Percentiles rank a stretch among this genome's conserved stretches.
These are phyloP conservation scores for Diplodia scrobiculata DNA, from an alignment of 2,329 filamentous ascomycete species.

Conservation along the genomic window DNA sequence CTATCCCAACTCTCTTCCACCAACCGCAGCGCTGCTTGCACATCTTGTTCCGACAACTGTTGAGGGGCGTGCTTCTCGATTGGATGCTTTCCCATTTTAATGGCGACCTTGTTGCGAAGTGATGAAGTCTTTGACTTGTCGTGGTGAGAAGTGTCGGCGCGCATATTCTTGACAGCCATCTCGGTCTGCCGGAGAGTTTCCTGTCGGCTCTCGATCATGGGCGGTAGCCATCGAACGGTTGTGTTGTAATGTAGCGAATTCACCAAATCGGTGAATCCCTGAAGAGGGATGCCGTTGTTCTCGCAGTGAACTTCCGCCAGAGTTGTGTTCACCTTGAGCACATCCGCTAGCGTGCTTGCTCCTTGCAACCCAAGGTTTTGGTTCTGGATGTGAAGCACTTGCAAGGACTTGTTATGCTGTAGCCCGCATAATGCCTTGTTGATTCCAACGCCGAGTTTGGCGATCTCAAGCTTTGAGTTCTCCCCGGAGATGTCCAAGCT, in stretches of 20 bases:
- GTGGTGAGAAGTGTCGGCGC: slow-evolving; percentile 42
- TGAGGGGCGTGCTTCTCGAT: slow-evolving; percentile 36
- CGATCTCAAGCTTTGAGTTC: slow-evolving; percentile 69
- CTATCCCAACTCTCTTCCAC: slow-evolving; percentile 55
- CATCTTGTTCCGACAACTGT: slow-evolving; percentile 52
- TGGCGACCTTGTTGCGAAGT: slow-evolving; percentile 41
- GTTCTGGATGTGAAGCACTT: slow-evolving; percentile 64
- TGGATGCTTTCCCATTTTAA: slow-evolving; percentile 36
- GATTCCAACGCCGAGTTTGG: slow-evolving; percentile 68
- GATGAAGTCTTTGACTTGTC: slow-evolving; percentile 39
- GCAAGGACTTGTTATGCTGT: slow-evolving; percentile 64
- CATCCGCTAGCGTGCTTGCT: slow-evolving; percentile 68
- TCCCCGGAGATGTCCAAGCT: slow-evolving; percentile 72
- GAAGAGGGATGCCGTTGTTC: slow-evolving; percentile 71
- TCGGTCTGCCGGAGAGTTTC: slow-evolving; percentile 63
- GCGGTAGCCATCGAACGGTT: slow-evolving; percentile 63
- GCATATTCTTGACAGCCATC: slow-evolving; percentile 58
- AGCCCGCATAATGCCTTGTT: slow-evolving; percentile 67
- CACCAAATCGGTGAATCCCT: slow-evolving; percentile 68
- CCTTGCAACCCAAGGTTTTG: slow-evolving; percentile 70
- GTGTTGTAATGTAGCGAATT: slow-evolving; percentile 68
- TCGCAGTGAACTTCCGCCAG: slow-evolving; percentile 69
- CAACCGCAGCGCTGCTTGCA: slow-evolving; percentile 52
- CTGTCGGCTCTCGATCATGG: slow-evolving; percentile 63
- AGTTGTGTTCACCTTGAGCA: slow-evolving; percentile 64